These are phyloP conservation scores for Cicer cuneatum DNA, from an alignment of 306 rosid species.

Conservation along the genomic window DNA sequence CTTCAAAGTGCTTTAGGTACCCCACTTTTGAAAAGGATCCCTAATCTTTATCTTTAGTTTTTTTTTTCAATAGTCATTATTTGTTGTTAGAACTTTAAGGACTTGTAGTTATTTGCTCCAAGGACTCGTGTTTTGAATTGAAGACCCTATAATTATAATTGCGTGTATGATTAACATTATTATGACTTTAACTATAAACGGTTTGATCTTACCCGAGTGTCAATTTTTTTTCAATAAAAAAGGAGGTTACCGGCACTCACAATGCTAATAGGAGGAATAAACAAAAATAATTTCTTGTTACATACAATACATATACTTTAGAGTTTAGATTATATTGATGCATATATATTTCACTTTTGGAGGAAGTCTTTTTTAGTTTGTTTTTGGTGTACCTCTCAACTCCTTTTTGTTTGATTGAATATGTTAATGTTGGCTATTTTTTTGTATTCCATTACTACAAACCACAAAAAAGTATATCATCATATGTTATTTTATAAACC, in stretches of 20 bases:
- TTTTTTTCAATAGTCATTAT: not conserved
- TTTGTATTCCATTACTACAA: not conserved
- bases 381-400: constrained; percentile 31
- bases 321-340: constrained; percentile 8
- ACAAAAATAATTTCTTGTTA: not conserved
- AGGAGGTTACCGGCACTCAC: constrained; percentile 23
- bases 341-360: constrained; percentile 11
- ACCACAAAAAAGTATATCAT: not conserved
- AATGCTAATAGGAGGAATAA: not conserved
- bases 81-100: constrained; percentile 5
- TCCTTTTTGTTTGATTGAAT: constrained; percentile 29
- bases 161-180: constrained; percentile 4
- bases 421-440: constrained; percentile 16
- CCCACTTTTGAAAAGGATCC: constrained; percentile 20
- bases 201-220: constrained; percentile 6
- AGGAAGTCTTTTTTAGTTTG: not conserved
- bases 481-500: not conserved
- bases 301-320: not conserved
- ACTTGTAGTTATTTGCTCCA: not conserved
- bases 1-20: constrained; percentile 1
- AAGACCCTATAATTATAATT: not conserved
- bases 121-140: not conserved
- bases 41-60: not conserved
- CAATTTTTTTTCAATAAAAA: constrained; percentile 28
- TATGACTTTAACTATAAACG: constrained; percentile 5